These are phyloP conservation scores for Inga laurina DNA, from an alignment of 306 rosid species.

Conservation along the genomic window DNA sequence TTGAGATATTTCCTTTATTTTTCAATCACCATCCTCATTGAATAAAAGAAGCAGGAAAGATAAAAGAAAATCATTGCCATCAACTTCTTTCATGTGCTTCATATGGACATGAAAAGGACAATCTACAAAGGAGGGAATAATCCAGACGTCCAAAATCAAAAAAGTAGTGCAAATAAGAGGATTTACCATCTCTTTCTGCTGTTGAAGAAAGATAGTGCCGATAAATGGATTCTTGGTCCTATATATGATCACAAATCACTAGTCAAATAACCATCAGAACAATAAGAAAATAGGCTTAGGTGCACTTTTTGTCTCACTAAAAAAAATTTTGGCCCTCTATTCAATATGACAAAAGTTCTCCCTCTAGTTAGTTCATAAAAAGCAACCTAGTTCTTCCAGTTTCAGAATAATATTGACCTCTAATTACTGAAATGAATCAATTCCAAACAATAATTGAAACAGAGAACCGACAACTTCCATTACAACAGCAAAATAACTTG, in stretches of 20 bases:
- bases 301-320: not conserved
- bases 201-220: constrained; percentile 87
- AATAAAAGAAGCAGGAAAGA: constrained; percentile 24
- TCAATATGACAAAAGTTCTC: not conserved
- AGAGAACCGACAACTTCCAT: not conserved
- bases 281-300: not conserved
- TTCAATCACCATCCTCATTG: not conserved
- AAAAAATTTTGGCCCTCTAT: not conserved
- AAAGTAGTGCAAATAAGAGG: constrained; percentile 22
- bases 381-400: not conserved
- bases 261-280: constrained; percentile 27
- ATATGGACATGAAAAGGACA: constrained; percentile 18
- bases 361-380: not conserved
- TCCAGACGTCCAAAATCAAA: constrained; percentile 13
- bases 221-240: constrained; percentile 66
- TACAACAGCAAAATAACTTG: not conserved
- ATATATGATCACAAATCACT: constrained; percentile 40
- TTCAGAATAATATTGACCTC: not conserved
- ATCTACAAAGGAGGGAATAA: constrained; percentile 13
- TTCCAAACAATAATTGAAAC: not conserved
- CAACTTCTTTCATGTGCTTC: constrained; percentile 25
- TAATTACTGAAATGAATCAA: not conserved
- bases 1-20: not conserved
- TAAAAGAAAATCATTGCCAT: constrained; percentile 25
- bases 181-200: constrained; percentile 87